These are phyloP conservation scores for Entomortierella lignicola DNA, from an alignment of 192 early-diverging fungal species.

Conservation along the genomic window DNA sequence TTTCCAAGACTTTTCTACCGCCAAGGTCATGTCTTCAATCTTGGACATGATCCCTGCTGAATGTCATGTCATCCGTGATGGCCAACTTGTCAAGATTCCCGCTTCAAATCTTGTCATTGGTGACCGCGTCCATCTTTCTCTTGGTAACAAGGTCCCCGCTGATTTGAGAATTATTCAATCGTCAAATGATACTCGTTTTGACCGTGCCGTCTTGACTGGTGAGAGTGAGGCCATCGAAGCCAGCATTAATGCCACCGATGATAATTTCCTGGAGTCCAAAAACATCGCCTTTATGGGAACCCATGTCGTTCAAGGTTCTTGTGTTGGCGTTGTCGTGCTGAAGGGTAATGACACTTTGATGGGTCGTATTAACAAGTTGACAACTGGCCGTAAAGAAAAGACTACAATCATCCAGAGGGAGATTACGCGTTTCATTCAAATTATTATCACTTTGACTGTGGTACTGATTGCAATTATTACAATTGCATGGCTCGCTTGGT, in stretches of 20 bases:
- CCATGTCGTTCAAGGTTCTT: slow-evolving; percentile 77
- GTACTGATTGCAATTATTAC: slow-evolving; percentile 61
- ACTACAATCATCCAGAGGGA: slow-evolving; percentile 70
- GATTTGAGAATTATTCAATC: slow-evolving; percentile 76
- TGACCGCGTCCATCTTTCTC: slow-evolving; percentile 74
- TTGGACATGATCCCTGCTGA: slow-evolving; percentile 74
- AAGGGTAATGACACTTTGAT: slow-evolving; percentile 84
- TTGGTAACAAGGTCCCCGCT: slow-evolving; percentile 83
- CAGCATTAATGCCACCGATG: slow-evolving; percentile 71
- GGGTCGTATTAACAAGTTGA: slow-evolving; percentile 76
- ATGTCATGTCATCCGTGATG: slow-evolving; percentile 77
- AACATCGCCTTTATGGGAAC: slow-evolving; percentile 85
- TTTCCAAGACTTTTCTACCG: slow-evolving; percentile 77
- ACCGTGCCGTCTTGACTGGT: slow-evolving; percentile 85
- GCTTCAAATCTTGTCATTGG: slow-evolving; percentile 75
- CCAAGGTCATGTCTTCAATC: slow-evolving; percentile 77
- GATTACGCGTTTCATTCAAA: slow-evolving; percentile 73
- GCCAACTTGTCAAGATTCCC: slow-evolving; percentile 59
- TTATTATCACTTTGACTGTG: slow-evolving; percentile 68
- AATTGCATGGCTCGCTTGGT: slow-evolving; percentile 68
- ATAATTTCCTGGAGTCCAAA: slow-evolving; percentile 80
- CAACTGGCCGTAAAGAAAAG: slow-evolving; percentile 39
- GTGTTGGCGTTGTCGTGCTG: slow-evolving; percentile 77
- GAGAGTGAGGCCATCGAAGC: slow-evolving; percentile 75
- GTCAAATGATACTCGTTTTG: slow-evolving; percentile 79